Evolutionary conservation across 2,329 filamentous ascomycete genomes (phyloP).

Genomic region (Fusarium nanum): DNA sequence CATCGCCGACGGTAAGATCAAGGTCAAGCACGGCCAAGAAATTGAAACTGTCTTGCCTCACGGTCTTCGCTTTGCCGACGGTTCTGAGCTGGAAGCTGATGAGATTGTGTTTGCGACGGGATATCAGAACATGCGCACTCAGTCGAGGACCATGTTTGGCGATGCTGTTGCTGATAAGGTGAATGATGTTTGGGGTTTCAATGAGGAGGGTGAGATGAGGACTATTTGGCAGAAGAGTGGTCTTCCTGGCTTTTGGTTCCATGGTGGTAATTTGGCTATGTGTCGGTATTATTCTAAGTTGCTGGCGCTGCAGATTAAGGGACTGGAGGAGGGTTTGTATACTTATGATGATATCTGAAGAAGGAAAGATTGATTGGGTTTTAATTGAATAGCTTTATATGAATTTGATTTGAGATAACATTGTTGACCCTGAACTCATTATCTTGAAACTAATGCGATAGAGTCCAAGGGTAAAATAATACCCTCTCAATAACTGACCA

Average conservation of each 20-base stretch:
- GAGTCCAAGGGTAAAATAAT: fast-evolving
- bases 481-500: not conserved
- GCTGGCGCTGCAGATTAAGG: constrained; percentile 66
- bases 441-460: not conserved
- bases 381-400: not conserved
- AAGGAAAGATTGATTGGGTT: fast-evolving
- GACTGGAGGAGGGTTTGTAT: constrained; percentile 53
- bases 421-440: not conserved
- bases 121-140: constrained; percentile 75
- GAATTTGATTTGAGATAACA: no score
- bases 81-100: constrained; percentile 67
- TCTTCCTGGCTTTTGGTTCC: constrained; percentile 74
- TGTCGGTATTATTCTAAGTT: constrained; percentile 70
- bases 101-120: constrained; percentile 73
- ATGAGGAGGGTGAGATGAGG: constrained; percentile 66
- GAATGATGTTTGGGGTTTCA: constrained; percentile 71
- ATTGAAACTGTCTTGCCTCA: constrained; percentile 62
- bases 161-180: constrained; percentile 68
- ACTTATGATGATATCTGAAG: constrained; percentile 47
- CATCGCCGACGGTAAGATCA: constrained; percentile 72
- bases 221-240: constrained; percentile 70
- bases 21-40: constrained; percentile 69
- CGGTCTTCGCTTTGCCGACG: constrained; percentile 64
- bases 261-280: constrained; percentile 72
- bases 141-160: constrained; percentile 71